These are phyloP conservation scores for Elaeis oleifera DNA, from an alignment of 202 grass and related monocot genomes.

Conservation along the genomic window DNA sequence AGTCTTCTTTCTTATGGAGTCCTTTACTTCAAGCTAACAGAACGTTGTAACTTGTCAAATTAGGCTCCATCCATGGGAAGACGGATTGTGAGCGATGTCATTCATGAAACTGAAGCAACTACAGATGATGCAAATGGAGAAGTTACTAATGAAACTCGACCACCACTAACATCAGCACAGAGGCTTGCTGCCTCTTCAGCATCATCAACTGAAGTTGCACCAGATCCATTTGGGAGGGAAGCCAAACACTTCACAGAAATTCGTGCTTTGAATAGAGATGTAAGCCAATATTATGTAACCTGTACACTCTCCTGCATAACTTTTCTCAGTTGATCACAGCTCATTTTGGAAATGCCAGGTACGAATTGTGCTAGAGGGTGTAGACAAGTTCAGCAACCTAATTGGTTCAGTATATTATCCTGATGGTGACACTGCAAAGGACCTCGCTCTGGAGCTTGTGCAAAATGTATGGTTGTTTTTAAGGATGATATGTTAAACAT, in stretches of 20 bases:
- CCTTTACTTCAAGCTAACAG: too few relatives aligned
- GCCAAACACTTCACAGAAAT: slow-evolving; percentile 92
- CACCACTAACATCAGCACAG: slow-evolving; percentile 72
- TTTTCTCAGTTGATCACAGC: slow-evolving; percentile 17
- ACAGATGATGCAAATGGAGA: slow-evolving; percentile 51
- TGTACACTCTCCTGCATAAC: slow-evolving; percentile 14
- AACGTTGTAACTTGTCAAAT: neutral
- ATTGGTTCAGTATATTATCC: slow-evolving; percentile 96
- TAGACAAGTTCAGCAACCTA: slow-evolving; percentile 83
- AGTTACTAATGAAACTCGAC: slow-evolving; percentile 39
- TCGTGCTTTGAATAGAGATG: slow-evolving; percentile 82
- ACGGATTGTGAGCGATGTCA: slow-evolving; percentile 35
- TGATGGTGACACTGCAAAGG: slow-evolving; percentile 79
- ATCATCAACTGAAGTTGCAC: slow-evolving; percentile 50
- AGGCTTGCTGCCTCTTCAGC: slow-evolving; percentile 63
- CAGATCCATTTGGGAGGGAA: slow-evolving; percentile 83
- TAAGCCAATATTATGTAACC: slow-evolving; percentile 27
- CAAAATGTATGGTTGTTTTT: slow-evolving; percentile 59
- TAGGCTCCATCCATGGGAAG: slow-evolving; percentile 93
- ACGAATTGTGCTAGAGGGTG: slow-evolving; percentile 89
- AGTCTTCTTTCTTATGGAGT: too few relatives aligned
- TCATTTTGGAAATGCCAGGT: slow-evolving; percentile 34
- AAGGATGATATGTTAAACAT: too few relatives aligned
- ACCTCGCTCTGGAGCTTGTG: slow-evolving; percentile 81
- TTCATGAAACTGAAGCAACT: slow-evolving; percentile 37